Conservation (phyloP, 495 filamentous ascomycete species). For the Cercophora sp. region DNA sequence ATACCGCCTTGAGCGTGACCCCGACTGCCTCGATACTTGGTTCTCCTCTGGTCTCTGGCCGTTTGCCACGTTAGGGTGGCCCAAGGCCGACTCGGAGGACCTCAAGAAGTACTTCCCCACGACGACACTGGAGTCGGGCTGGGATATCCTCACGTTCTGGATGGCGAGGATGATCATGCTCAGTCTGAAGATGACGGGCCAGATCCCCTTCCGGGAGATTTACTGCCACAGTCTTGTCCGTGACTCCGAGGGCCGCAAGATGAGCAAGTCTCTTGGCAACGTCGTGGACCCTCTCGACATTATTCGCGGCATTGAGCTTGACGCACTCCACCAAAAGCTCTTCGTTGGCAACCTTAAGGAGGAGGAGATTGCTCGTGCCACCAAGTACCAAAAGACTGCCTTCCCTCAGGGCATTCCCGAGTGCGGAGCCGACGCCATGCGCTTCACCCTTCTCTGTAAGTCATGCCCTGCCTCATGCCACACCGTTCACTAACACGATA, state of each 20-base stretch:
- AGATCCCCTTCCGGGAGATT: conserved; percentile 49
- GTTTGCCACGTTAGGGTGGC: conserved; percentile 80
- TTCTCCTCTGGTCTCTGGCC: conserved; percentile 80
- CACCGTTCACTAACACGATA: neutral
- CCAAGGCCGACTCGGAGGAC: conserved; percentile 58
- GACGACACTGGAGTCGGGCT: conserved; percentile 72
- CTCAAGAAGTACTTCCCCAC: conserved; percentile 70
- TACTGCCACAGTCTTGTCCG: conserved; percentile 66
- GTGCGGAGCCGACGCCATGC: conserved; percentile 80
- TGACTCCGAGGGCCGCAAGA: conserved; percentile 76
- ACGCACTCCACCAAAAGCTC: conserved; percentile 67
- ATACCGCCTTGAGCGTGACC: conserved; percentile 61
- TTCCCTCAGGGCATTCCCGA: conserved; percentile 84
- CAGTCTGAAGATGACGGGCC: conserved; percentile 67
- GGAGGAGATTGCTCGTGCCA: conserved; percentile 67
- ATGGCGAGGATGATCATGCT: conserved; percentile 82
- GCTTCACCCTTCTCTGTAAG: conserved; percentile 65
- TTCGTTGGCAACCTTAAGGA: conserved; percentile 66
- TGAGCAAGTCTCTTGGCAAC: conserved; percentile 81
- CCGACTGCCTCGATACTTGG: conserved; percentile 80
- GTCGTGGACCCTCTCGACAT: conserved; percentile 80
- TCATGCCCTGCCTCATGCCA: neutral
- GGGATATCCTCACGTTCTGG: conserved; percentile 88
- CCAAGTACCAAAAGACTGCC: conserved; percentile 72
- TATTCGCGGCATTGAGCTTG: conserved; percentile 66